phyloP scores from a whole-genome alignment of 2,329 filamentous ascomycete species.

The Cryphonectria naterciae region DNA sequence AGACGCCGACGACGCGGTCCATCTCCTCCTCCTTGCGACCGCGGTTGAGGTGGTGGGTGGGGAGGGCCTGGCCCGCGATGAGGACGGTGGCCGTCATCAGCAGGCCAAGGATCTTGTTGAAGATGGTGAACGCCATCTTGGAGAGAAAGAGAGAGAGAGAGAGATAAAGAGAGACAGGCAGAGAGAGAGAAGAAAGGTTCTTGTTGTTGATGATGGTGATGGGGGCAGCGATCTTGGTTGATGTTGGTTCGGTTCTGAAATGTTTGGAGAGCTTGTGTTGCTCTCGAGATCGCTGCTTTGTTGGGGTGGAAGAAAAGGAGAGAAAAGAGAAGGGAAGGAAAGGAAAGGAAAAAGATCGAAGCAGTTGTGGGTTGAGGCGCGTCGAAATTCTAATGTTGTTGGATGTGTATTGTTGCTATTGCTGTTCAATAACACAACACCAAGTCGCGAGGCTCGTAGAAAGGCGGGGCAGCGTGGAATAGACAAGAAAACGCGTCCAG shows the following conservation, averaged over 20 bases:
- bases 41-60: slow-evolving; percentile 7
- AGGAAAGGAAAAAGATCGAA: not conserved
- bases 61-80: not conserved
- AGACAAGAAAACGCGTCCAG: not conserved
- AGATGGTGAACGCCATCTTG: slow-evolving; percentile 1
- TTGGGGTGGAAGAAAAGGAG: not conserved
- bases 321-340: not conserved
- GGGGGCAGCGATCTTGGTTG: not conserved
- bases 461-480: too few relatives aligned
- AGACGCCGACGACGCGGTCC: not conserved
- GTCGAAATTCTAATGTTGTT: not conserved
- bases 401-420: not conserved
- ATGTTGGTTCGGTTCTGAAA: not conserved
- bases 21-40: not conserved
- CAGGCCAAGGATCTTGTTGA: not conserved
- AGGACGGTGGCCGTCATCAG: not conserved
- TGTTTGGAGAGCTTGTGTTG: not conserved
- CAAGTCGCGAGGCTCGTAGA: not conserved
- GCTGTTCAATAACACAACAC: not conserved
- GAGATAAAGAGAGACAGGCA: not conserved
- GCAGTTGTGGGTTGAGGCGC: not conserved
- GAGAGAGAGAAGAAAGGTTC: not conserved
- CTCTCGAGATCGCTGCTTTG: not conserved
- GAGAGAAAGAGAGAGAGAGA: not conserved
- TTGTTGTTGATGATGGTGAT: not conserved